Evolutionary conservation across 1,139 yeast species (phyloP), one percentile per base, ranked within the genome.

Genomic region (Yamadazyma conglobata): DNA sequence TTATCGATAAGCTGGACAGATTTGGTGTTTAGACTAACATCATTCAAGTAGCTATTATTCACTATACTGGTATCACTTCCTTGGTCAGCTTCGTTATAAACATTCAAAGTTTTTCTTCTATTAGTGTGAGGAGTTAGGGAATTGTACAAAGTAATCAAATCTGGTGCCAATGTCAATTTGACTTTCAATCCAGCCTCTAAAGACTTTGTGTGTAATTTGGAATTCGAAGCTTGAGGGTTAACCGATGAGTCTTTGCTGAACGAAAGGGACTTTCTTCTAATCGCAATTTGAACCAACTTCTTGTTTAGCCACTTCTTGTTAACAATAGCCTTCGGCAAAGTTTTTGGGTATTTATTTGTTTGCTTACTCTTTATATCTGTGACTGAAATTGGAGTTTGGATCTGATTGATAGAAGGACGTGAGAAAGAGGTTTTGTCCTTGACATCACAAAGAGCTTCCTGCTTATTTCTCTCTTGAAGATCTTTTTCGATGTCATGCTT

Each of bases 141-240:
- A 27, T 68, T 62, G 48, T 72, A 73, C 16, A 74, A 50, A 3
- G 60, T 49, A 6, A 64, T 50, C 28, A 74, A 46, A 19, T 68
- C 62, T 5, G 73, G 67, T 2, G 70, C 70, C 24, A 68, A 40
- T 0, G 78, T 64, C 13, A 74, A 48, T 31, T 73, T 61, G 7
- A 74, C 67, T 38, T 68, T 58, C 9, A 77, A 61, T 10, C 73
- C 76, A 1, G 78, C 76, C 30, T 74, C 75, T 17, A 74, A 51
- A 5, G 77, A 73, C 36, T 73, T 66, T 4, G 74, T 65, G 39
- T 73, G 78, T 16, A 70, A 57, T 40, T 69, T 69, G 4, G 44
- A 40, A 19, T 38, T 35, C 2, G 44, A 18, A 10, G 9, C 13
- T 13, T 24, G n/a, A 7, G 7, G 15, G 6, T 7, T 10, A 10